Evolutionary conservation across 352 stramenopile genomes (phyloP), one percentile per base, ranked within the genome.

Genomic region (Phytophthora cactorum): DNA sequence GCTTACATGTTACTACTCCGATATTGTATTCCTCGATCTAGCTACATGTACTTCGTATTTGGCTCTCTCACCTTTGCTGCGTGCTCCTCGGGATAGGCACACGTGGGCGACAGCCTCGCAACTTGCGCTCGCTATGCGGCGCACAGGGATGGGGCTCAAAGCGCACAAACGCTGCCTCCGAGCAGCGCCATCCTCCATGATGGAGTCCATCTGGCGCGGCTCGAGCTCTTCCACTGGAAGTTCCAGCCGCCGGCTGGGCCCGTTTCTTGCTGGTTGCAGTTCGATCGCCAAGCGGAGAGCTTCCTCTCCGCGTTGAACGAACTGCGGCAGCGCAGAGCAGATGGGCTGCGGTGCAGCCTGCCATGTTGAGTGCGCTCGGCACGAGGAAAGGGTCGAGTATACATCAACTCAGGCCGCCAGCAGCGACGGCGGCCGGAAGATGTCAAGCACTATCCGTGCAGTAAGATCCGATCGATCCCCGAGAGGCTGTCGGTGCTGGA

Each of bases 221-320:
- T 29, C 17, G 25, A 6, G 12, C 15, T 22, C 28, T 22, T 27
- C 14, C 9, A 46, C 14, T 14, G 36, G 6, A 12, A 7, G 53
- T n/a, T 25, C 36, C 45, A 58, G 15, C 46, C 50, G 22, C 41
- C 44, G 56, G 60, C 44, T 66, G 25, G 28, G 64, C 34, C 59
- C 47, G 44, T 74, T 68, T 74, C 66, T 70, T 56, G 56, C 70
- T 56, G 54, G 36, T 77, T 77, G 59, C 66, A 77, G 51, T 63
- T 64, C 47, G 49, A 25, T 36, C 11, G 34, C n/a, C 39, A 59
- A 38, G 27, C 22, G 39, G 28, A 54, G 62, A 46, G 31, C 31
- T 51, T 52, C 31, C 31, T 43, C 15, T 36, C 14, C 10, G 11
- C 27, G 10, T 38, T 12, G 29, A 15, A 52, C 11, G n/a, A 54